A percentile compares a stretch with the other conserved stretches of the same genome.
Evolutionary conservation across 2,329 filamentous ascomycete species (phyloP).

Genomic region (Bimuria novae-zelandiae): DNA sequence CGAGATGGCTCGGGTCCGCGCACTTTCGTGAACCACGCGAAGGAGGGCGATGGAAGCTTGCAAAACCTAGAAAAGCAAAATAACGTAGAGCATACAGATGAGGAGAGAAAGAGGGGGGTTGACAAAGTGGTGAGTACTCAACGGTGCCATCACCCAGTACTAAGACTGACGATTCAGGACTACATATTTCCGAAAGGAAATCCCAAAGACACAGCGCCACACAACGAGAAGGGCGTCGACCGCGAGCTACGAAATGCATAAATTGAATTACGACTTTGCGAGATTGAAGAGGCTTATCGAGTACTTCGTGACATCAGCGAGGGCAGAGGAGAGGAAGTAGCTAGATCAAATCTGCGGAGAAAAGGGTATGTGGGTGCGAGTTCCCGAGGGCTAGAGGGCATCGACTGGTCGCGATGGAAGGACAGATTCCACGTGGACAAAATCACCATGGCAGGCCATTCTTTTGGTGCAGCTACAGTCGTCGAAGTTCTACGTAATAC

Average conservation of each 20-base stretch:
- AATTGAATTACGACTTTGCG: conserved; percentile 65
- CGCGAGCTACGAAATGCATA: conserved; percentile 63
- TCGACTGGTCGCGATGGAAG: conserved; percentile 63
- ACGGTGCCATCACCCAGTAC: neutral
- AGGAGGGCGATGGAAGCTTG: conserved; percentile 28
- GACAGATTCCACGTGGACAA: conserved; percentile 59
- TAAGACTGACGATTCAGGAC: conserved; percentile 43
- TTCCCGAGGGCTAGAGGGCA: conserved; percentile 61
- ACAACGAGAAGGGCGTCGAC: conserved; percentile 65
- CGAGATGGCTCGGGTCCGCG: conserved; percentile 67
- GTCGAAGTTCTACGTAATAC: conserved; percentile 63
- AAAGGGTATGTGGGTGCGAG: conserved; percentile 64
- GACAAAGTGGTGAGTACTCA: conserved; percentile 51
- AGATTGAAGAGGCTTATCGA: conserved; percentile 66
- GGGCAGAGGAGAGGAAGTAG: conserved; percentile 59
- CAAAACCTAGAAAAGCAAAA: conserved; percentile 32
- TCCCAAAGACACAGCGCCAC: conserved; percentile 53
- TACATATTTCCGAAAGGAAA: conserved; percentile 66
- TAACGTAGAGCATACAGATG: conserved; percentile 45
- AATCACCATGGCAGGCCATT: conserved; percentile 68
- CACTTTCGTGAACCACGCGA: conserved; percentile 63
- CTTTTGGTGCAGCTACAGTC: conserved; percentile 68
- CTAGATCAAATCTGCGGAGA: conserved; percentile 58
- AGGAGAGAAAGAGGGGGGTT: conserved; percentile 47
- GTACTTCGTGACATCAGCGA: conserved; percentile 60